These are phyloP conservation scores for Ceratocystiopsis minuta DNA, from an alignment of 2,329 filamentous ascomycete genomes.

Conservation along the genomic window DNA sequence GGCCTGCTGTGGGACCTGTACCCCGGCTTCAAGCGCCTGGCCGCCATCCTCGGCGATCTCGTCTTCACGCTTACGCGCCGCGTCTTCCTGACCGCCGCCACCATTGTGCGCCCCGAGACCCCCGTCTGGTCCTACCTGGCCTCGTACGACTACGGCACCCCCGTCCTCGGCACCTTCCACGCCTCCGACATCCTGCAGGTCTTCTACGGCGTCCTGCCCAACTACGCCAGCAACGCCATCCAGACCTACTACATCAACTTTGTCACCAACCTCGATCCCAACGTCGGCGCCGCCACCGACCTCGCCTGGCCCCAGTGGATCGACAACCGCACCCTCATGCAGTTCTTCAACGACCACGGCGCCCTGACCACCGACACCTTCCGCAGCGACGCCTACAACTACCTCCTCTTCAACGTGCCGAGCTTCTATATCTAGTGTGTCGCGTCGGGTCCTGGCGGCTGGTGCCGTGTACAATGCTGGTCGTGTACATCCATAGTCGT, in stretches of 20 bases:
- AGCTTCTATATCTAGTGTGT: constrained; percentile 2
- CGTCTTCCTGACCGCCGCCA: constrained; percentile 34
- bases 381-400: constrained; percentile 11
- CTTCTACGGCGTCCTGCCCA: constrained; percentile 45
- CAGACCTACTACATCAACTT: constrained; percentile 59
- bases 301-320: constrained; percentile 26
- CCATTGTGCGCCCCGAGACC: constrained; percentile 32
- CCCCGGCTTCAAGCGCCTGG: constrained; percentile 59
- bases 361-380: constrained; percentile 14
- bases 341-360: constrained; percentile 19
- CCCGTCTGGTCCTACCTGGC: constrained; percentile 59
- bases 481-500: neutral
- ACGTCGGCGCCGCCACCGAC: constrained; percentile 28
- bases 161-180: constrained; percentile 62
- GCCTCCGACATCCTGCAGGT: constrained; percentile 50
- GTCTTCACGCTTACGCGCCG: constrained; percentile 58
- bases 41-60: constrained; percentile 58
- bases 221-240: constrained; percentile 41
- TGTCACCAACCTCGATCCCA: constrained; percentile 52
- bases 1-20: constrained; percentile 51
- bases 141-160: constrained; percentile 52
- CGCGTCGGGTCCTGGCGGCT: neutral
- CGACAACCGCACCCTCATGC: constrained; percentile 28
- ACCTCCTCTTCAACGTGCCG: constrained; percentile 9
- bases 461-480: neutral